phyloP scores from a whole-genome alignment of 2,329 filamentous ascomycete genomes.

The Verruconis gallopava region DNA sequence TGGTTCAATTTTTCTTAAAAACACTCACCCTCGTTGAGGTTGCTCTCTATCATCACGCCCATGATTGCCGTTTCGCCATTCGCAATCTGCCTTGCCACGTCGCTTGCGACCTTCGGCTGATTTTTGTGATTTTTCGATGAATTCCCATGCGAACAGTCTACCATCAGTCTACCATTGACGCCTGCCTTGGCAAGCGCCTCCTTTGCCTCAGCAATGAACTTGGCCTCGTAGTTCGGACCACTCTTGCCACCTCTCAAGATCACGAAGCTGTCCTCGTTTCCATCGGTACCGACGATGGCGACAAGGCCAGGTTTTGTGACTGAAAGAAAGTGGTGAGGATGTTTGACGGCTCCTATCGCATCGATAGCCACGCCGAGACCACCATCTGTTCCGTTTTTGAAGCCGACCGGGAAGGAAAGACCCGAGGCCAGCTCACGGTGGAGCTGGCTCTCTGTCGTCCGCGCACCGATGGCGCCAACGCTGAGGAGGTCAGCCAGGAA shows the following conservation, averaged over 20 bases:
- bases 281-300: slow-evolving; percentile 84
- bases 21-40: slow-evolving; percentile 72
- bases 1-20: slow-evolving; percentile 1
- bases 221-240: slow-evolving; percentile 85
- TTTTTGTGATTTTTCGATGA: slow-evolving; percentile 94
- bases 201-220: slow-evolving; percentile 75
- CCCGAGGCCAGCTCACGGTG: slow-evolving; percentile 91
- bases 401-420: slow-evolving; percentile 91
- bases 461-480: slow-evolving; percentile 85
- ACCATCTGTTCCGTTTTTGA: slow-evolving; percentile 98
- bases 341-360: slow-evolving; percentile 81
- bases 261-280: slow-evolving; percentile 95
- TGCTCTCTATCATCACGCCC: slow-evolving; percentile 98
- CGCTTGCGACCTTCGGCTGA: slow-evolving; percentile 82
- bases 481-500: slow-evolving; percentile 88
- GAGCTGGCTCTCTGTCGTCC: slow-evolving; percentile 90
- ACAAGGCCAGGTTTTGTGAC: slow-evolving; percentile 94
- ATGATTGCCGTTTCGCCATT: slow-evolving; percentile 78
- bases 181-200: slow-evolving; percentile 62
- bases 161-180: slow-evolving; percentile 71
- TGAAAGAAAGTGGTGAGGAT: slow-evolving; percentile 92
- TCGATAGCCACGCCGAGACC: slow-evolving; percentile 82
- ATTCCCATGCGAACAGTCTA: slow-evolving; percentile 97
- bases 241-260: slow-evolving; percentile 86
- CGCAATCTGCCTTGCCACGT: slow-evolving; percentile 70